Percentiles rank a stretch among this genome's conserved stretches.
These are phyloP conservation scores for Ballota nigra DNA, from an alignment of 257 asterid species.

Conservation along the genomic window DNA sequence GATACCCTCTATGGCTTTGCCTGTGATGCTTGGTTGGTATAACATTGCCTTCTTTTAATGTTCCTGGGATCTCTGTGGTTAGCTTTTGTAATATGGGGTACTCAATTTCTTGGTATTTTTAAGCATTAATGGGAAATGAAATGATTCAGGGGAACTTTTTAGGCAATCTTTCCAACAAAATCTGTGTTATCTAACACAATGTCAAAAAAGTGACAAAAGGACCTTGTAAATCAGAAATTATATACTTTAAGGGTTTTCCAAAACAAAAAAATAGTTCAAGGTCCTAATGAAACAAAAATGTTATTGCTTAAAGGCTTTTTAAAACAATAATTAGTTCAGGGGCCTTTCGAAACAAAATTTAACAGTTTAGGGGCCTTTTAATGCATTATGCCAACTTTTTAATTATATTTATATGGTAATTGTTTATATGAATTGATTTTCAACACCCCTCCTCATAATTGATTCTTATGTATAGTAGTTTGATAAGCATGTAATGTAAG, in stretches of 20 bases:
- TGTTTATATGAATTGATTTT: not conserved
- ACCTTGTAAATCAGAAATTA: too few species aligned
- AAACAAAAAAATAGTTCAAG: too few species aligned
- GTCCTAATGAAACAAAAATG: too few species aligned
- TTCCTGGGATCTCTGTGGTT: not conserved
- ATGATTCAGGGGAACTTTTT: not conserved
- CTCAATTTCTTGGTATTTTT: constrained; percentile 2
- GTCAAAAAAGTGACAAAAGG: too few species aligned
- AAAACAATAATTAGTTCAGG: too few species aligned
- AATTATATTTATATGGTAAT: not conserved
- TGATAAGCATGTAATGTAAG: not conserved
- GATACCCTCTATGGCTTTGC: constrained; percentile 96
- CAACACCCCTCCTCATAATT: not conserved
- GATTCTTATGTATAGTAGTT: not conserved
- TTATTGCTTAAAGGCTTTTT: too few species aligned
- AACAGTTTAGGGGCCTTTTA: too few species aligned
- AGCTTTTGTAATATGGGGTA: not conserved
- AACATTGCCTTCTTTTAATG: not conserved
- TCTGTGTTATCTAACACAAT: too few species aligned
- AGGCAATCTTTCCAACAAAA: too few species aligned
- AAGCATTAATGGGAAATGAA: not conserved
- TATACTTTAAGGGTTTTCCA: too few species aligned
- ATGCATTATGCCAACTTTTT: too few species aligned
- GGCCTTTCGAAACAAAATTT: too few species aligned
- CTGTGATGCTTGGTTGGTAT: constrained; percentile 98